Evolutionary conservation across 805 yeast genomes (phyloP).

Genomic region (Wickerhamomyces subpelliculosus): DNA sequence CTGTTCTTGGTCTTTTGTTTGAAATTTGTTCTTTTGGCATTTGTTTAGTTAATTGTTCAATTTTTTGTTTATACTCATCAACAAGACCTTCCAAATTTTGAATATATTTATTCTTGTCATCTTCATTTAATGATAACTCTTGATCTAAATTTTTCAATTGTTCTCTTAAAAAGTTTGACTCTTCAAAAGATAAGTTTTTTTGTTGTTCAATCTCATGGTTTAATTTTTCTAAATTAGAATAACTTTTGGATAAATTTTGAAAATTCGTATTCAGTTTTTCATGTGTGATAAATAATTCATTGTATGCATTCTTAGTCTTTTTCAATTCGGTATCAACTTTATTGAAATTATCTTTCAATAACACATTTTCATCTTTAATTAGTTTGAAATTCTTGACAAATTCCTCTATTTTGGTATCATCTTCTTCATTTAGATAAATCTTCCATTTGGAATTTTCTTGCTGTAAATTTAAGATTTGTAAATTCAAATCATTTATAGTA

Average conservation of each 20-base stretch:
- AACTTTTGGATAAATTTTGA: conserved; percentile 18
- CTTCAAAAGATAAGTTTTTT: conserved; percentile 45
- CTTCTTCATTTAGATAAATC: conserved; percentile 29
- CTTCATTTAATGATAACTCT: conserved; percentile 15
- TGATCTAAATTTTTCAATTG: conserved; percentile 47
- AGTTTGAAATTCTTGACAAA: conserved; percentile 33
- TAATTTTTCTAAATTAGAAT: conserved; percentile 23
- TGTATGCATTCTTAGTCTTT: conserved; percentile 20
- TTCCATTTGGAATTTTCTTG: conserved; percentile 43
- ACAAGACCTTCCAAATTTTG: conserved; percentile 30
- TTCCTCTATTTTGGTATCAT: conserved; percentile 25
- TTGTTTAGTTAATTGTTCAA: conserved; percentile 35
- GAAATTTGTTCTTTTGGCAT: conserved; percentile 23
- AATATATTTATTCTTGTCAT: conserved; percentile 16
- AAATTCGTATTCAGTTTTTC: conserved; percentile 22
- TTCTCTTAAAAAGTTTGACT: conserved; percentile 48
- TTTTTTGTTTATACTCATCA: conserved; percentile 48
- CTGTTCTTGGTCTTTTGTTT: conserved; percentile 25
- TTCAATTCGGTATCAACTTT: conserved; percentile 22
- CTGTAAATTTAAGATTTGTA: conserved; percentile 42
- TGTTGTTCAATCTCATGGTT: conserved; percentile 45
- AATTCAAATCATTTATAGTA: conserved; percentile 39
- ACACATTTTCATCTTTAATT: conserved; percentile 32
- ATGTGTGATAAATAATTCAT: conserved; percentile 34
- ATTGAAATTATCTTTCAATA: conserved; percentile 26